Base-by-base conservation (phyloP, 2,329 filamentous ascomycete genomes). In the Colletotrichum neosansevieriae region DNA sequence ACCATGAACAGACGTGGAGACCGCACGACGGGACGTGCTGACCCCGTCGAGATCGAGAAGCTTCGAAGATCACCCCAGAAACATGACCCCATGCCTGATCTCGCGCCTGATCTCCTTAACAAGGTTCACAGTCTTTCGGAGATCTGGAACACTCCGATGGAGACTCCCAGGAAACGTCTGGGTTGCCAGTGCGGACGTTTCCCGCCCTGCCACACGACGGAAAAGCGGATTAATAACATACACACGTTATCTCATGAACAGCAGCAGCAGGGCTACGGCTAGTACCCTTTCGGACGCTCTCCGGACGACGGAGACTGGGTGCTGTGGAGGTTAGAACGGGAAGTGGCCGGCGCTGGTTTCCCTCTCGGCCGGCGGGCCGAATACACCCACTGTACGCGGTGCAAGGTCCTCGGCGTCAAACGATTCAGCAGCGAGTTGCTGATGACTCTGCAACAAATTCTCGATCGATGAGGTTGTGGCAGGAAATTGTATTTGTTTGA, bases 11-110 rank as follows among this genome's bases (percentile, higher is more conserved):
- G 24, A 24, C 19, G 44, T 24, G 17, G 50, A 57, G 51, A 44
- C 58, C 58, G 11, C 51, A 19, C 2, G 4, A 32, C 15, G 58
- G 59, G 17, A 24, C 19, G 61, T 54, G 53, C 38, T 15, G 53
- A n/a, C 45, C 7, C 13, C 15, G 6, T 32, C 10, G 21, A 24
- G 24, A 38, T 61, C 21, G 21, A 49, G 34, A 65, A 65, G 65
- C 53, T 65, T 68, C n/a, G 40, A 44, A 50, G 19, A 59, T 56
- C 42, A 59, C 53, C 29, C 29, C 29, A 29, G 29, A 29, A 44
- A 50, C 15, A 59, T 56, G 42, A 56, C 53, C 42, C 51, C 61
- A 50, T 17, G 36, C 6, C 21, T 58, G 11, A 34, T 42, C 21
- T 57, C 21, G 24, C 12, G 21, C 17, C 36, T 58, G n/a, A 34